Evolutionary conservation across 73 alveolate species (phyloP).

Genomic region (Tetrahymena elliotti): DNA sequence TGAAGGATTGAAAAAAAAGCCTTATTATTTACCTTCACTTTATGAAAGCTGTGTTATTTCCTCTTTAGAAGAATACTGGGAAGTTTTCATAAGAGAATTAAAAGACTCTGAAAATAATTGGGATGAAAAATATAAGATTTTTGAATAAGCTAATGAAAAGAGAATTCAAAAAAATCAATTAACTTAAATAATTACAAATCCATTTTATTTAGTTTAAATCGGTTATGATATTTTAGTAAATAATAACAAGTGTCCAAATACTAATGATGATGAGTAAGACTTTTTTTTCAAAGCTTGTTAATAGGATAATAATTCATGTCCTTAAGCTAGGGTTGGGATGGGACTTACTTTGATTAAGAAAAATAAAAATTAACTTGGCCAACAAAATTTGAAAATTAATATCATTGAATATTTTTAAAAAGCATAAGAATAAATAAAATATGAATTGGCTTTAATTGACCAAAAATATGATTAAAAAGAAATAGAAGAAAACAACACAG

Average conservation of each 20-base stretch:
- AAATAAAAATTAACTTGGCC: too few relatives aligned
- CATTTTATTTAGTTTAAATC: too few relatives aligned
- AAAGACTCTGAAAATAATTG: too few relatives aligned
- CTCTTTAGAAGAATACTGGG: background rate
- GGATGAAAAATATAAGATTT: too few relatives aligned
- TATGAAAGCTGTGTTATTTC: background rate
- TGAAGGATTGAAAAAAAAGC: too few relatives aligned
- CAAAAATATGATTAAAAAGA: background rate
- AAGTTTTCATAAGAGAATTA: background rate
- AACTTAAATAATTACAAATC: too few relatives aligned
- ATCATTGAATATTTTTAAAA: too few relatives aligned
- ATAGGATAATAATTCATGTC: background rate
- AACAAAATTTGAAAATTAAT: too few relatives aligned
- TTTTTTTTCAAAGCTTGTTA: background rate
- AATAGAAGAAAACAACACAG: background rate
- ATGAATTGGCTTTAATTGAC: background rate
- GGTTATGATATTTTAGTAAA: background rate
- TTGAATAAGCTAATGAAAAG: background rate
- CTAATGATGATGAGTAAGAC: background rate
- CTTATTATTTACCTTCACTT: background rate
- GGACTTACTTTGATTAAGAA: too few relatives aligned
- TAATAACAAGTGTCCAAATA: background rate
- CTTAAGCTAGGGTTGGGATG: too few relatives aligned
- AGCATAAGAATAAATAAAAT: too few relatives aligned
- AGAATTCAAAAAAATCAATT: too few relatives aligned